Evolutionary conservation across 192 early-diverging fungal genomes (phyloP), one percentile per base, ranked within the genome.

Genomic region (Rhizophlyctis rosea): DNA sequence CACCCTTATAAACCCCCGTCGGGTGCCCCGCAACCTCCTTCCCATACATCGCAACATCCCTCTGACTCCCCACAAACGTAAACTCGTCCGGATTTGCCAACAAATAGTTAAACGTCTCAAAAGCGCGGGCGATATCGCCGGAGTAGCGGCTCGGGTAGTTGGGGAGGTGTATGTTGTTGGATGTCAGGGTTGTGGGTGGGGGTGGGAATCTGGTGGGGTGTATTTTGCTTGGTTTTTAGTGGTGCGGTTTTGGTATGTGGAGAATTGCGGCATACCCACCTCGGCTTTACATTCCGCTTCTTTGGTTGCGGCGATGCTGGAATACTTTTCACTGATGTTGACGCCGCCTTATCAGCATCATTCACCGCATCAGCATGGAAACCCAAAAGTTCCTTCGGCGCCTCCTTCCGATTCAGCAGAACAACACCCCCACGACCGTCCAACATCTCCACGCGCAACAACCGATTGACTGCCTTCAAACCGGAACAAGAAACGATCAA

Each of bases 1-100:
- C 57, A 11, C 65, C 65, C 52, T 60, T 67, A 14, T 59, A 33
- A 25, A 60, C 48, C 16, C 65, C 65, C 14, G 53, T 33, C 2
- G 65, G 65, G 34, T 67, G 65, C 3, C 35, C 57, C 16, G 44
- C 14, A 9, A 65, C 63, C 23, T 65, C 63, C 50, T 44, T 48
- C 18, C 58, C 23, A 30, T 23, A 67, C 7, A 67, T 51, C 21
- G 44, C 47, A n/a, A 67, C 33, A 44, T 47, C 31, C 65, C 52
- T 59, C 47, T 59, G 58, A 3, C 57, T 60, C 23, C 39, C 13
- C 33, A 59, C 56, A 23, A 23, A 50, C 24, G 35, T 29, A 39
- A 67, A 67, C 3, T 49, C 24, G 21, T 24, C 53, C 29, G 44
- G 18, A 52, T 67, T 57, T 21, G 31, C 21, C 31, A 67, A 27